Percentiles rank a stretch among this genome's conserved stretches.
phyloP scores from a whole-genome alignment of 2,329 filamentous ascomycete species.

The Metarhizium guizhouense region DNA sequence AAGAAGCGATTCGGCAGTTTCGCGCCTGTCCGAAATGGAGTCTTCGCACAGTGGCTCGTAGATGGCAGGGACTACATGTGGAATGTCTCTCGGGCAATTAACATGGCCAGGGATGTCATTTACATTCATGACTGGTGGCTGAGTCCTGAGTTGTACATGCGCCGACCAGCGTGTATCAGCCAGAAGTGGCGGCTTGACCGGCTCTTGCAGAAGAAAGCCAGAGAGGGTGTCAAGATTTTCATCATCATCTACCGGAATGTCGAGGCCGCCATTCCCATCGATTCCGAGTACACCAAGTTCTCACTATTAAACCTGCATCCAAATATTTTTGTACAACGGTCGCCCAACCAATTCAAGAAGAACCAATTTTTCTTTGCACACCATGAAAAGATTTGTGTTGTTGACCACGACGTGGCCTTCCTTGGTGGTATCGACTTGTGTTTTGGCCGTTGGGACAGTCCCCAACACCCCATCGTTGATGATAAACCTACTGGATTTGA shows the following conservation, averaged over 20 bases:
- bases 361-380: constrained; percentile 99
- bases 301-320: constrained; percentile 90
- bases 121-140: constrained; percentile 99
- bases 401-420: constrained; percentile 94
- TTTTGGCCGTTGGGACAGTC: constrained; percentile 95
- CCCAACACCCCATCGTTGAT: constrained; percentile 82
- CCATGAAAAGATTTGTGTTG: constrained; percentile 95
- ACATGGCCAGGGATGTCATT: constrained; percentile 94
- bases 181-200: constrained; percentile 96
- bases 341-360: constrained; percentile 95
- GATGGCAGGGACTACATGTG: constrained; percentile 98
- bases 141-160: constrained; percentile 91
- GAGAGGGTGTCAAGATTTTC: constrained; percentile 94
- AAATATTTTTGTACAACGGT: constrained; percentile 92
- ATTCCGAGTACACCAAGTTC: constrained; percentile 97
- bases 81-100: constrained; percentile 94
- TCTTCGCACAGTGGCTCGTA: constrained; percentile 93
- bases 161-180: constrained; percentile 86
- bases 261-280: constrained; percentile 92
- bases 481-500: constrained; percentile 96
- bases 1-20: constrained; percentile 88
- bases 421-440: constrained; percentile 93
- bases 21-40: constrained; percentile 76
- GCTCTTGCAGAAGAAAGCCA: constrained; percentile 84
- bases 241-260: constrained; percentile 98